Evolutionary conservation across 2,329 filamentous ascomycete genomes (phyloP).

Genomic region (Ambrosiella cleistominuta): DNA sequence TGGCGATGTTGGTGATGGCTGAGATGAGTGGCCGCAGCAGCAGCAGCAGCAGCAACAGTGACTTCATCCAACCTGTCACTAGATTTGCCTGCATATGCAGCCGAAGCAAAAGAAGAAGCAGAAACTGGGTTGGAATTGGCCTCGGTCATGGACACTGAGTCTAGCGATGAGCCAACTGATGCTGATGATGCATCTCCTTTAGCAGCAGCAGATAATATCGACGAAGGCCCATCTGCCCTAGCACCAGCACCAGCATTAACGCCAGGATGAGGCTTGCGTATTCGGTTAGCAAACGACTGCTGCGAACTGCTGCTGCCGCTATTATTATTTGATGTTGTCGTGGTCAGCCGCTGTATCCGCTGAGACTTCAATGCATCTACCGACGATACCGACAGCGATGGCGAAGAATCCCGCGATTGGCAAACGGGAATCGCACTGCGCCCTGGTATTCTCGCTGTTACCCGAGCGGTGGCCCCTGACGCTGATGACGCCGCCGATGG

Average conservation of each 20-base stretch:
- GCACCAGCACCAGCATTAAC: slow-evolving; percentile 15
- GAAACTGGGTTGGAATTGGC: background rate
- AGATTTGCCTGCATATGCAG: background rate
- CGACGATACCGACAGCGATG: slow-evolving; percentile 10
- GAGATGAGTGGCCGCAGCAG: background rate
- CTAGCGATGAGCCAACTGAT: background rate
- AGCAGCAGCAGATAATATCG: background rate
- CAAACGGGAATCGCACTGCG: slow-evolving; percentile 12
- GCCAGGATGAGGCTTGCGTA: slow-evolving; percentile 31
- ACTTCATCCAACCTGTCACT: background rate
- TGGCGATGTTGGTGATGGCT: background rate
- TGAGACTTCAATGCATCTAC: slow-evolving; percentile 4
- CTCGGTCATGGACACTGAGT: background rate
- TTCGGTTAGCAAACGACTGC: slow-evolving; percentile 39
- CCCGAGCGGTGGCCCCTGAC: background rate
- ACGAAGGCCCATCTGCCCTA: background rate
- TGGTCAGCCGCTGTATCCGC: background rate
- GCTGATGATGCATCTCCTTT: background rate
- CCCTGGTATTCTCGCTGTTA: slow-evolving; percentile 1
- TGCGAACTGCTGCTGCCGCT: slow-evolving; percentile 6
- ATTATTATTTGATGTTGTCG: background rate
- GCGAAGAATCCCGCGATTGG: slow-evolving; percentile 10
- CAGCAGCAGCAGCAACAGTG: background rate
- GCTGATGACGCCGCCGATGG: background rate
- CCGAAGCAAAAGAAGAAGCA: background rate